Evolutionary conservation across 257 asterid species (phyloP).

Genomic region (Nicotiana tomentosiformis): DNA sequence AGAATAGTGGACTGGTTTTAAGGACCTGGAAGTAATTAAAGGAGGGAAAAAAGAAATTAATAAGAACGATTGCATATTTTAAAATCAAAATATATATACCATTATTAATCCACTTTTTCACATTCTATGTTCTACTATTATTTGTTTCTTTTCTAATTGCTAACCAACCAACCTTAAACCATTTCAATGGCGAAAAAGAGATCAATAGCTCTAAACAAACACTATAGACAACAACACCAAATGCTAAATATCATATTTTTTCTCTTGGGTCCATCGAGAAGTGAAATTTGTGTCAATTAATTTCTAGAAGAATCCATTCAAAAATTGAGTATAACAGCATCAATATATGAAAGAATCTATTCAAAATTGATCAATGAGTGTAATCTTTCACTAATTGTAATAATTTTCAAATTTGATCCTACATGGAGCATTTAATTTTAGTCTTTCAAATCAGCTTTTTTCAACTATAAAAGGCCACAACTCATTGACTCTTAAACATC

Average conservation of each 20-base stretch:
- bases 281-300: background rate
- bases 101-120: background rate
- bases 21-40: background rate
- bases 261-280: background rate
- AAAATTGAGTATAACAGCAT: background rate
- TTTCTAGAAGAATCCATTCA: background rate
- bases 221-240: background rate
- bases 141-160: background rate
- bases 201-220: background rate
- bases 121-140: background rate
- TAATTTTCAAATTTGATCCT: no score
- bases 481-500: background rate
- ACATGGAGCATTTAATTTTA: background rate
- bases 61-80: background rate
- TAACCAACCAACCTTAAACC: background rate
- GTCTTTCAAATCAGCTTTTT: no score
- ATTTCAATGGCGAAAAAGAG: background rate
- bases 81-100: background rate
- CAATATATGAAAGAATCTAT: background rate
- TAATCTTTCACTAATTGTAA: background rate
- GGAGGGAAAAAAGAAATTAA: background rate
- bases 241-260: no score
- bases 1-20: background rate
- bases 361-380: background rate
- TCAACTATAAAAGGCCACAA: background rate